Conservation (phyloP, 139 green algal genomes). For the Chlamydomonas sp. region DNA sequence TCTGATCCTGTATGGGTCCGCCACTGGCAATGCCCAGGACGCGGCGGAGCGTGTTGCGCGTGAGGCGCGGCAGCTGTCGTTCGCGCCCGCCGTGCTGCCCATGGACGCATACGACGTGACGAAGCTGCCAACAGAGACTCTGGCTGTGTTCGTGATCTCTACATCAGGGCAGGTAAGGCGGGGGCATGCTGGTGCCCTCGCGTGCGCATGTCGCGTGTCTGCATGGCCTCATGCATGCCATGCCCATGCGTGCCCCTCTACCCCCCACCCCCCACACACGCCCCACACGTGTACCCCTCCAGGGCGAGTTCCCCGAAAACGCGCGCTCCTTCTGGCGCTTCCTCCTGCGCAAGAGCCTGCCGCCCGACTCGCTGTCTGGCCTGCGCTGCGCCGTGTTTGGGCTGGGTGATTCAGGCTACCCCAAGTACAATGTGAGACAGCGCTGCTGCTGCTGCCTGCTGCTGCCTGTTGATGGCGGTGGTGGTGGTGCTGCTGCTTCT, state of each 20-base stretch:
- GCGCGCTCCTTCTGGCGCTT: constrained; percentile 85
- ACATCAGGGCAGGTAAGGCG: constrained; percentile 73
- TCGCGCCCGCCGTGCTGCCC: constrained; percentile 38
- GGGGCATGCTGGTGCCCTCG: too few relatives aligned
- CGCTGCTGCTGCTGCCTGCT: too few relatives aligned
- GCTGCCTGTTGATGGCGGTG: too few relatives aligned
- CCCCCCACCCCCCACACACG: too few relatives aligned
- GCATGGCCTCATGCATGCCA: not conserved
- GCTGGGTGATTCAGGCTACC: constrained; percentile 88
- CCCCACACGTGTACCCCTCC: constrained; percentile 12
- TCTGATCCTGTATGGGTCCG: constrained; percentile 75
- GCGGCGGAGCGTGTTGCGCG: constrained; percentile 78
- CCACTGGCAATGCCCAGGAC: constrained; percentile 91
- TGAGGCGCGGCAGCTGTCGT: constrained; percentile 52
- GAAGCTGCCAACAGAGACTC: constrained; percentile 46
- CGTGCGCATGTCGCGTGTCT: not conserved
- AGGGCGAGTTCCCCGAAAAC: constrained; percentile 83
- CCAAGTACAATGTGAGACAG: constrained; percentile 77
- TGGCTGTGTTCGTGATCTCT: constrained; percentile 65
- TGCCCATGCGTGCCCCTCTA: not conserved
- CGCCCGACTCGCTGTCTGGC: constrained; percentile 46
- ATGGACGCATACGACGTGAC: constrained; percentile 67
- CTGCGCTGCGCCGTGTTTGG: constrained; percentile 80
- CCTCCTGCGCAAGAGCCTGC: constrained; percentile 78
- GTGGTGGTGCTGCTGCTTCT: too few relatives aligned